phyloP scores from a whole-genome alignment of 2,329 filamentous ascomycete genomes.

The Talaromyces sp. region DNA sequence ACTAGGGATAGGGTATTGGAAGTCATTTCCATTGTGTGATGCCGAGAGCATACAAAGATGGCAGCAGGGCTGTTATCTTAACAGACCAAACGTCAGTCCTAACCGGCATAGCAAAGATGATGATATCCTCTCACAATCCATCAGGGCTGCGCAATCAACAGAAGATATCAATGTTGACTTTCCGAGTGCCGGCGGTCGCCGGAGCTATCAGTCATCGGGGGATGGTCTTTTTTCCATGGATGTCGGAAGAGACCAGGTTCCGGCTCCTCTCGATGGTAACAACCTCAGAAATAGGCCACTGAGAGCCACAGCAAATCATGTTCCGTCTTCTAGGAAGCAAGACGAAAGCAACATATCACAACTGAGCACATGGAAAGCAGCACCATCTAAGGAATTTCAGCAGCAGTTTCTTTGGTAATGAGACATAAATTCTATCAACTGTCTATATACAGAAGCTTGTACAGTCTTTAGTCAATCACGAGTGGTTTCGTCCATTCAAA shows the following conservation, averaged over 20 bases:
- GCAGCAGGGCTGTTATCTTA: constrained; percentile 30
- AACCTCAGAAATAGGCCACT: background rate
- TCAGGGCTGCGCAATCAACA: background rate
- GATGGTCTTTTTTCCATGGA: background rate
- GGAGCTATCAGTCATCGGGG: background rate
- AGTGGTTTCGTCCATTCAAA: background rate
- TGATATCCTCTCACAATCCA: background rate
- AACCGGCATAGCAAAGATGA: background rate
- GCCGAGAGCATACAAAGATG: constrained; percentile 35
- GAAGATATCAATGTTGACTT: background rate
- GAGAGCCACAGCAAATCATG: background rate
- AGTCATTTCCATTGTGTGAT: constrained; percentile 34
- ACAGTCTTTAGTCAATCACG: background rate
- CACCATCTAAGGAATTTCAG: constrained; percentile 32
- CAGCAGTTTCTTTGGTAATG: constrained; percentile 34
- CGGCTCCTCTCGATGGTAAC: background rate
- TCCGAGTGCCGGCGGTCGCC: background rate
- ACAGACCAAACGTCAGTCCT: background rate
- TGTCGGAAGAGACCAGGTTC: background rate
- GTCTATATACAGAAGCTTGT: background rate
- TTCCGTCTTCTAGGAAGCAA: background rate
- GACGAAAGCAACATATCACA: constrained; percentile 1
- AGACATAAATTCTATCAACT: background rate
- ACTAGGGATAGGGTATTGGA: constrained; percentile 39
- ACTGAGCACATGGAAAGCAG: constrained; percentile 29